Conservation (phyloP, 768 basidiomycete species). For the Inosperma sp. region DNA sequence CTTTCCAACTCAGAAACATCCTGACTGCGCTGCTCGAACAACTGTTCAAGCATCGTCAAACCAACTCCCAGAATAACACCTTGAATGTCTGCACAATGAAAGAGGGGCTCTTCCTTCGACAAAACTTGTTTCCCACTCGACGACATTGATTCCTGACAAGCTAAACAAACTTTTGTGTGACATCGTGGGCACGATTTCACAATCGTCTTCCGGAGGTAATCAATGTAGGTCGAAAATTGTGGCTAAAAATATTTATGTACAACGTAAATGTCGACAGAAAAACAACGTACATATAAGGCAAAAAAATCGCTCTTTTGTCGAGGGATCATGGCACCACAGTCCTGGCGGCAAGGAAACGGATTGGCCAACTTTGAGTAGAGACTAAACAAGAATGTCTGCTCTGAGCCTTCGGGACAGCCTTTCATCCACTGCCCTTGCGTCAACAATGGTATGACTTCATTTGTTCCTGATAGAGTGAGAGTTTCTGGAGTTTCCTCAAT, state of each 20-base stretch:
- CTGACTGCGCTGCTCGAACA: constrained; percentile 54
- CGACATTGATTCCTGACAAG: constrained; percentile 66
- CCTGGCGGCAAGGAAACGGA: constrained; percentile 62
- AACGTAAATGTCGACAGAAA: constrained; percentile 1
- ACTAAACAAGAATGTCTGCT: constrained; percentile 84
- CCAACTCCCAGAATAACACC: constrained; percentile 91
- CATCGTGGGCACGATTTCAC: constrained; percentile 61
- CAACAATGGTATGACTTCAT: constrained; percentile 59
- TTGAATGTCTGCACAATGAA: constrained; percentile 88
- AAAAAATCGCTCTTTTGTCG: constrained; percentile 80
- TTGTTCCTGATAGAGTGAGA: constrained; percentile 36
- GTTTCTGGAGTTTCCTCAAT: constrained; percentile 75
- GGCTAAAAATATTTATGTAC: constrained; percentile 40
- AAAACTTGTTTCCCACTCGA: constrained; percentile 38
- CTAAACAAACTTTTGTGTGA: constrained; percentile 59
- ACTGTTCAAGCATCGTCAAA: constrained; percentile 76
- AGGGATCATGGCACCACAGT: constrained; percentile 58
- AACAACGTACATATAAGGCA: constrained; percentile 72
- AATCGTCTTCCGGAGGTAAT: constrained; percentile 55
- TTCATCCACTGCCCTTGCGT: constrained; percentile 96
- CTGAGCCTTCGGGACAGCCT: constrained; percentile 90
- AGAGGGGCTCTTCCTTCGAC: constrained; percentile 54
- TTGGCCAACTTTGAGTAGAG: constrained; percentile 71
- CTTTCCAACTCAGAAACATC: constrained; percentile 25
- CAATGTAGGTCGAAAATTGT: constrained; percentile 66